These are phyloP conservation scores for Solanum tarijense DNA, from an alignment of 257 asterid genomes.

Conservation along the genomic window DNA sequence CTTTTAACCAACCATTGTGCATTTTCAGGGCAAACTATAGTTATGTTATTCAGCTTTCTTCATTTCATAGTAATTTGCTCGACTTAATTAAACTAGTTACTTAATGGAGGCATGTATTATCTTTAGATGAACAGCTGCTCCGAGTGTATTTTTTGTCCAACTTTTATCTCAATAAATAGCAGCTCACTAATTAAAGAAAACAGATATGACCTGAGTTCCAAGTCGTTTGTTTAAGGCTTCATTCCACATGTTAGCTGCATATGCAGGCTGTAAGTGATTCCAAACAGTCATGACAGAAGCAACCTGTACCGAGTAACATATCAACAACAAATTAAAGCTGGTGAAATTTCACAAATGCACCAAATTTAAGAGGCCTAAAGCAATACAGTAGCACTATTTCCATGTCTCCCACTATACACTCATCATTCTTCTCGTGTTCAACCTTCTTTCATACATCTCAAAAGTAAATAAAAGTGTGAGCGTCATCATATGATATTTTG, in stretches of 20 bases:
- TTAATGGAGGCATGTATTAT: not conserved
- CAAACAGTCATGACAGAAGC: conserved; percentile 88
- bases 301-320: conserved; percentile 37
- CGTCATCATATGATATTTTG: not conserved
- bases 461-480: not conserved
- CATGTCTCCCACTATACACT: not conserved
- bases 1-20: not conserved
- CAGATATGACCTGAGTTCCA: conserved; percentile 60
- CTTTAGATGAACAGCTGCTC: not conserved
- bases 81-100: not conserved
- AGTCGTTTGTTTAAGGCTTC: conserved; percentile 93
- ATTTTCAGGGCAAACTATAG: not conserved
- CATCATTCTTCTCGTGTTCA: not conserved
- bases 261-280: conserved; percentile 72
- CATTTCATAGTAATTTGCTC: not conserved
- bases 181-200: not conserved
- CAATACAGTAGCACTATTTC: not conserved
- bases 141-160: not conserved
- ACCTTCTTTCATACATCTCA: not conserved
- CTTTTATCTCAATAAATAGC: not conserved
- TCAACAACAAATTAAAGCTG: not conserved
- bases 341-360: not conserved
- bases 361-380: not conserved
- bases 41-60: not conserved
- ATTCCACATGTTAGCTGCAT: conserved; percentile 83